Evolutionary conservation across 2,329 filamentous ascomycete genomes (phyloP), one percentile per base, ranked within the genome.

Genomic region (Colletotrichum orbiculare): DNA sequence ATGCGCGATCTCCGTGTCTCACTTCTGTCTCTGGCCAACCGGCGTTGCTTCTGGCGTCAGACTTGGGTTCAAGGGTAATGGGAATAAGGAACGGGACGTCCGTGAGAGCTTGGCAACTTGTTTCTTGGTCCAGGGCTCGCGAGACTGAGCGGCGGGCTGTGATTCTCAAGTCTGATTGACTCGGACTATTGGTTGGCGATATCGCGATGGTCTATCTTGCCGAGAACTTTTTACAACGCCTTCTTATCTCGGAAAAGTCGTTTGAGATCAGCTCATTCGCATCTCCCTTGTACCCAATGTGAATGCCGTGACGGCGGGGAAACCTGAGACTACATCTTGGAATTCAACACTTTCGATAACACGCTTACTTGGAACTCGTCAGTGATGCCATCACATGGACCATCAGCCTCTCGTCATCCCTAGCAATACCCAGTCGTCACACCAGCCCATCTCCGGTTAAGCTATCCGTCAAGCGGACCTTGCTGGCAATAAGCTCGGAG

Each of bases 1-100:
- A 53, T 55, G 48, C 48, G 47, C 41, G 58, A 66, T 66, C 63
- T 42, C 53, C 63, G 12, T 42, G 63, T 62, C 58, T 66, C 63
- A 53, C 52, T 53, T 47, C 59, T 57, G 12, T 49, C 38, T 53
- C 45, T 41, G 54, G 63, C 63, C 63, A 66, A 57, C 52, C 52
- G 48, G n/a, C 7, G 38, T 50, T 52, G 41, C 39, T 56, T 46
- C 34, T 49, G 25, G 25, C 25, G 25, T 25, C 25, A 5, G 25
- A 25, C 25, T 25, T 25, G 25, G 1, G 25, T 46, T 46, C 15
- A 15, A 9, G 10, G 41, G 17, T 46, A n/a, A 9, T 17, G 42
- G n/a, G 9, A 12, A 15, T n/a, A 45, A 33, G 2, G 10, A 15
- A 15, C 11, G 43, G 8, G 17, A 17, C 13, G 43, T 46, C 43